phyloP scores from a whole-genome alignment of 768 basidiomycete genomes.

The Mycena olivaceomarginata region DNA sequence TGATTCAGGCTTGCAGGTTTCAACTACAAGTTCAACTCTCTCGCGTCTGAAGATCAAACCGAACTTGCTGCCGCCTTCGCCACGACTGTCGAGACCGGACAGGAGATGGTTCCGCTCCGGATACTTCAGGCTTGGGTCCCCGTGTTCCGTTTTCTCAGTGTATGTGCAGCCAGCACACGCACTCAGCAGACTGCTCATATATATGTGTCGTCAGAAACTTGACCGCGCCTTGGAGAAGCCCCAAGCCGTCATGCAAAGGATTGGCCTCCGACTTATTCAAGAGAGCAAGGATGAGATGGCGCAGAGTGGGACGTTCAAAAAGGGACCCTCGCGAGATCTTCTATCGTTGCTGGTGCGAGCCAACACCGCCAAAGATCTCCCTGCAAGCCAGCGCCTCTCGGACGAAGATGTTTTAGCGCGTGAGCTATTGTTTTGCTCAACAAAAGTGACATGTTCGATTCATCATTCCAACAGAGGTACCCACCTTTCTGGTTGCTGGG shows the following conservation, averaged over 20 bases:
- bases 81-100: slow-evolving; percentile 46
- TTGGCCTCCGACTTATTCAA: slow-evolving; percentile 68
- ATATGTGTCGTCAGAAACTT: slow-evolving; percentile 49
- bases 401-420: slow-evolving; percentile 78
- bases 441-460: too few species aligned
- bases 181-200: neutral
- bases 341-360: slow-evolving; percentile 77
- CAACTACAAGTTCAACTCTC: slow-evolving; percentile 5
- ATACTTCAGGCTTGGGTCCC: slow-evolving; percentile 56
- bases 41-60: neutral
- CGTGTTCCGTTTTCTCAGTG: slow-evolving; percentile 54
- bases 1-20: neutral
- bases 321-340: slow-evolving; percentile 68
- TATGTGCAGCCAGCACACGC: neutral
- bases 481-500: too few species aligned
- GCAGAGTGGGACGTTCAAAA: slow-evolving; percentile 54
- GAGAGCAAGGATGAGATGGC: slow-evolving; percentile 68
- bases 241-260: slow-evolving; percentile 64
- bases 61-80: slow-evolving; percentile 2
- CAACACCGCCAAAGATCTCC: slow-evolving; percentile 78
- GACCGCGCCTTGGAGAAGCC: slow-evolving; percentile 55
- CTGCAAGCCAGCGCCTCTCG: slow-evolving; percentile 71
- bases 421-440: slow-evolving; percentile 43
- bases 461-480: too few species aligned
- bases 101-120: slow-evolving; percentile 52